These are phyloP conservation scores for Madurella mycetomatis DNA, from an alignment of 2,329 filamentous ascomycete species.

Conservation along the genomic window DNA sequence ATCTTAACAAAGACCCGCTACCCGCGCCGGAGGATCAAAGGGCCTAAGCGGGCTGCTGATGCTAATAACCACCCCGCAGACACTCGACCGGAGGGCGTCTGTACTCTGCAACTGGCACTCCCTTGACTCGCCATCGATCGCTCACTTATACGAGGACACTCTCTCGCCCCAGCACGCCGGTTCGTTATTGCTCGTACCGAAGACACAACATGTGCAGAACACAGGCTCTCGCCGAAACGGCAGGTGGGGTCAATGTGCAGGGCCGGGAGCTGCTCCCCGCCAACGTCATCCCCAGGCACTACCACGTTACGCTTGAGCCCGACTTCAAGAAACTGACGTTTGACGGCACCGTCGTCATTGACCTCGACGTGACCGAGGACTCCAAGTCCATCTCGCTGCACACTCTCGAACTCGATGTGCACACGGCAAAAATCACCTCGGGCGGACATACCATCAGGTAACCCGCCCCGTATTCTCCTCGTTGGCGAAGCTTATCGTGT, in stretches of 20 bases:
- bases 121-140: conserved; percentile 11
- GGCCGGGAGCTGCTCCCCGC: conserved; percentile 81
- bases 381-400: conserved; percentile 84
- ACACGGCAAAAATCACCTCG: conserved; percentile 63
- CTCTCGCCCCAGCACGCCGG: conserved; percentile 18
- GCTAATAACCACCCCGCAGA: conserved; percentile 18
- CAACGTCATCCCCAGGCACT: conserved; percentile 89
- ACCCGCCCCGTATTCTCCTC: conserved; percentile 18
- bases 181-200: conserved; percentile 69
- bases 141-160: conserved; percentile 13
- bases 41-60: not conserved
- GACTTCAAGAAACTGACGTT: conserved; percentile 86
- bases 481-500: conserved; percentile 13
- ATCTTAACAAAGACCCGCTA: not conserved
- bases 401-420: conserved; percentile 79
- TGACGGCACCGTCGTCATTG: conserved; percentile 77
- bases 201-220: conserved; percentile 65
- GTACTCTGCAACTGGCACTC: conserved; percentile 17
- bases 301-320: conserved; percentile 86
- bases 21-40: not conserved
- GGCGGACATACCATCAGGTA: conserved; percentile 51
- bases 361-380: conserved; percentile 81
- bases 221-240: conserved; percentile 33
- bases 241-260: conserved; percentile 33
- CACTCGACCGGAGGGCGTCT: conserved; percentile 16